A percentile compares a stretch with the other conserved stretches of the same genome.
These are phyloP conservation scores for Aspergillus tanneri DNA, from an alignment of 2,329 filamentous ascomycete species.

Conservation along the genomic window DNA sequence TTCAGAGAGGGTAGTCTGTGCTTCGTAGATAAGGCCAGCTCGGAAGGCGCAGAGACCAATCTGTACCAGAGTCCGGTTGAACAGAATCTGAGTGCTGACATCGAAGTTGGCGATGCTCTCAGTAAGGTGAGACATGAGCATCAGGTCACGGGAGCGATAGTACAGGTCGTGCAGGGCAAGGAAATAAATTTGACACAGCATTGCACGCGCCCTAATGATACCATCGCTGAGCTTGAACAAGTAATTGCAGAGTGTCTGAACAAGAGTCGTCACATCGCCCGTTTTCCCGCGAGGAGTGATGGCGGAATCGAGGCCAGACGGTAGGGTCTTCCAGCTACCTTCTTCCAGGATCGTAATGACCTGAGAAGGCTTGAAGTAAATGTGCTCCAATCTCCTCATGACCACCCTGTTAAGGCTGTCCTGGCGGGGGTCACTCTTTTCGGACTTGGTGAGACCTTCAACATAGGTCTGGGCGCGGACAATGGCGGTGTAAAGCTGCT, in stretches of 20 bases:
- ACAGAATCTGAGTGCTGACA: slow-evolving; percentile 94
- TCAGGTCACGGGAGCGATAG: slow-evolving; percentile 97
- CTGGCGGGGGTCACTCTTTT: slow-evolving; percentile 70
- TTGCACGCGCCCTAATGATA: slow-evolving; percentile 91
- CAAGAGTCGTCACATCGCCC: slow-evolving; percentile 67
- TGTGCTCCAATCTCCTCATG: slow-evolving; percentile 91
- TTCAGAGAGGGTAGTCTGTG: slow-evolving; percentile 95
- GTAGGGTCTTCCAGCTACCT: slow-evolving; percentile 83
- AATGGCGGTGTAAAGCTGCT: slow-evolving; percentile 85
- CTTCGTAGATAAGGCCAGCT: slow-evolving; percentile 92
- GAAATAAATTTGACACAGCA: slow-evolving; percentile 99
- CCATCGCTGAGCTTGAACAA: slow-evolving; percentile 92
- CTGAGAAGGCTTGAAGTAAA: slow-evolving; percentile 98
- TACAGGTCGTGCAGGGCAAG: slow-evolving; percentile 95
- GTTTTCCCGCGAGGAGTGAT: slow-evolving; percentile 73
- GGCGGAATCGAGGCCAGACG: slow-evolving; percentile 67
- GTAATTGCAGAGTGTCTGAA: slow-evolving; percentile 89
- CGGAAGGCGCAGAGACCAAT: slow-evolving; percentile 98
- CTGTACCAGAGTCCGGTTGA: slow-evolving; percentile 96
- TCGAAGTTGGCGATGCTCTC: slow-evolving; percentile 97
- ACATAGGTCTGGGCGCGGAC: slow-evolving; percentile 86
- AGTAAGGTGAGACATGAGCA: slow-evolving; percentile 98
- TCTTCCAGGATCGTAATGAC: slow-evolving; percentile 93
- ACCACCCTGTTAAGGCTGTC: slow-evolving; percentile 89
- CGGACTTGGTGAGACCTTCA: slow-evolving; percentile 71